A percentile compares a stretch with the other conserved stretches of the same genome.
phyloP scores from a whole-genome alignment of 345 rosid species.

The Adansonia digitata region DNA sequence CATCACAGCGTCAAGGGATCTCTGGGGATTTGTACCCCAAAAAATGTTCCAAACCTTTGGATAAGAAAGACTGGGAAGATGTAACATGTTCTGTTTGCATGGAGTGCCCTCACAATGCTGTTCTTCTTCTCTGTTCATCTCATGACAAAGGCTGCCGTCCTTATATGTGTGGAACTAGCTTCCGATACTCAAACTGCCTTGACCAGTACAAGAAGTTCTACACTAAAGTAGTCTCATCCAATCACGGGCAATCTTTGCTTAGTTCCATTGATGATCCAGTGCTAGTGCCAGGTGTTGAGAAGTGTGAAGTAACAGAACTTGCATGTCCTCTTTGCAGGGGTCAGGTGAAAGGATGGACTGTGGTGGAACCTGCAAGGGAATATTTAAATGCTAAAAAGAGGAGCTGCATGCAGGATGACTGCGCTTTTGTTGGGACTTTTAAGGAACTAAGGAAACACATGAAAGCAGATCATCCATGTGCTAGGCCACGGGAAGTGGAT shows the following conservation, averaged over 20 bases:
- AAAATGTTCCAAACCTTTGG: conserved; percentile 48
- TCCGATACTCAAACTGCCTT: conserved; percentile 88
- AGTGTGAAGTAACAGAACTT: conserved; percentile 57
- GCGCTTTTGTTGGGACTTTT: conserved; percentile 66
- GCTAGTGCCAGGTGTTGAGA: conserved; percentile 31
- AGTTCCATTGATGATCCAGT: conserved; percentile 31
- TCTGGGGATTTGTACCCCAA: conserved; percentile 31
- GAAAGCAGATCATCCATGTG: conserved; percentile 71
- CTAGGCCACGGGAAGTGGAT: conserved; percentile 80
- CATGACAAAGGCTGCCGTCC: conserved; percentile 97
- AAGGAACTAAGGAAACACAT: conserved; percentile 93
- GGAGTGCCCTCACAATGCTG: conserved; percentile 97
- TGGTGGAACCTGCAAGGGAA: conserved; percentile 80
- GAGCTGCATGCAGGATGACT: conserved; percentile 91
- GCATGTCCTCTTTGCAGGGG: conserved; percentile 96
- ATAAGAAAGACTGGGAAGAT: conserved; percentile 80
- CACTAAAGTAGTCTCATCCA: conserved; percentile 47
- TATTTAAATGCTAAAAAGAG: conserved; percentile 69
- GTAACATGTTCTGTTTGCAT: conserved; percentile 94
- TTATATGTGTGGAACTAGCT: conserved; percentile 98
- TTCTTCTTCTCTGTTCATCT: conserved; percentile 95
- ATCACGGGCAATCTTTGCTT: conserved; percentile 15
- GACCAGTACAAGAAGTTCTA: conserved; percentile 89
- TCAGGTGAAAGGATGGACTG: conserved; percentile 97
- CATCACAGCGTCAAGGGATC: conserved; percentile 28